Base-by-base conservation (phyloP, 148 eudicot species). In the Nyssa sinensis region DNA sequence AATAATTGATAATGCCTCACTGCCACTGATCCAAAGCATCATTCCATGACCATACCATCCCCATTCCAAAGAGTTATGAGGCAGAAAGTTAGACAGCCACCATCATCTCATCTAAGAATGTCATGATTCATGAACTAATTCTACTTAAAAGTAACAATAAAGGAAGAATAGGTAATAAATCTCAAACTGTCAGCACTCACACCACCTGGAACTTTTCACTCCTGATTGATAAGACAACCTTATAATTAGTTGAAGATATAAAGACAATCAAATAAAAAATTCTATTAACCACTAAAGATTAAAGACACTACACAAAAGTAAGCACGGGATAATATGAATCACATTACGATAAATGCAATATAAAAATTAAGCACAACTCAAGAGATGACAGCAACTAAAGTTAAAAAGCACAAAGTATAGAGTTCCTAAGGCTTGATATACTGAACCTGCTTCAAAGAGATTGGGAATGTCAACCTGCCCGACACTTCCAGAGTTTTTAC, bases 361-460 rank as follows among this genome's bases (percentile, higher is more conserved):
- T 3, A 44, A 59, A n/a, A n/a, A n/a, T n/a, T n/a, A n/a, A 64
- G 55, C 57, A 12, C 68, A 60, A 67, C 23, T 58, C 28, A 29
- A n/a, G 19, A 31, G 27, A 63, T 23, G 17, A 62, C n/a, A 60
- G 13, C 3, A 10, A 34, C 41, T 27, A 25, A 76, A 61, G 23
- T 28, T 21, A 34, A 62, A 68, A 62, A 41, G 23, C 51, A 27
- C 49, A 55, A 64, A 51, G 57, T 29, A 29, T 67, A 10, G 11
- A 53, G n/a, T 11, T 31, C 19, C 5, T 8, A 19, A 25, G 65
- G 13, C 21, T 30, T 70, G 12, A 33, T 27, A 63, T 23, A 70
- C 3, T 72, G 24, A 27, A 94, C 98, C 98, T 94, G 98, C 84
- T 94, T 94, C 84, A 94, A 76, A 57, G 98, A 92, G 47, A 94